Conservation (phyloP, 129 eudicot genomes). For the Artemisia tridentata region DNA sequence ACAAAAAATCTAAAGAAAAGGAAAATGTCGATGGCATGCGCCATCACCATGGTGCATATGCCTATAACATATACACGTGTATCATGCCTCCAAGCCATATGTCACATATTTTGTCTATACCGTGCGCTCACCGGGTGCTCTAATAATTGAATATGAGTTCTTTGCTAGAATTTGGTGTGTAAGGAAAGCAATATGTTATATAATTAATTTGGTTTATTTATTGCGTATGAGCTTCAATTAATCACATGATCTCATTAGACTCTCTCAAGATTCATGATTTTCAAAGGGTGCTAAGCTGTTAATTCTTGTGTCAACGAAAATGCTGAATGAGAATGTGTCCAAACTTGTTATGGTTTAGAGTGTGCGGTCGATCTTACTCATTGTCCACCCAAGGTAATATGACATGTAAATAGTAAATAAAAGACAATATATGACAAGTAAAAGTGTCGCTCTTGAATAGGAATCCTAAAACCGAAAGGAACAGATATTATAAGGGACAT, state of each 20-base stretch:
- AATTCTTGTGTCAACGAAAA: neutral
- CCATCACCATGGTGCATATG: too few relatives aligned
- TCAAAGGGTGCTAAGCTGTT: neutral
- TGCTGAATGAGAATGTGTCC: neutral
- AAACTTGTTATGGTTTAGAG: neutral
- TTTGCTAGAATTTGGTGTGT: neutral
- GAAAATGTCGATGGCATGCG: too few relatives aligned
- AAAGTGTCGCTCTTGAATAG: slow-evolving; percentile 1
- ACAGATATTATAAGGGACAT: neutral
- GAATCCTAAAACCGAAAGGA: slow-evolving; percentile 15
- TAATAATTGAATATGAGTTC: neutral
- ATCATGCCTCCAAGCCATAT: too few relatives aligned
- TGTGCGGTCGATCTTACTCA: neutral
- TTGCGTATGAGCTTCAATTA: too few relatives aligned
- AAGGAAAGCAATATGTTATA: too few relatives aligned
- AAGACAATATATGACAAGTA: neutral
- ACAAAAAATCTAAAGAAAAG: too few relatives aligned
- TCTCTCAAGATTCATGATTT: neutral
- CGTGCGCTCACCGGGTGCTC: too few relatives aligned
- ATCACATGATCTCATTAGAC: too few relatives aligned
- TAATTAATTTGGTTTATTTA: too few relatives aligned
- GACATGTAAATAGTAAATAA: slow-evolving; percentile 6
- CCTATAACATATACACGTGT: too few relatives aligned
- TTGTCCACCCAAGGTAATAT: neutral
- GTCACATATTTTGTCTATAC: too few relatives aligned